Evolutionary conservation across 257 asterid genomes (phyloP), one percentile per base, ranked within the genome.

Genomic region (Ilex aquifolium): DNA sequence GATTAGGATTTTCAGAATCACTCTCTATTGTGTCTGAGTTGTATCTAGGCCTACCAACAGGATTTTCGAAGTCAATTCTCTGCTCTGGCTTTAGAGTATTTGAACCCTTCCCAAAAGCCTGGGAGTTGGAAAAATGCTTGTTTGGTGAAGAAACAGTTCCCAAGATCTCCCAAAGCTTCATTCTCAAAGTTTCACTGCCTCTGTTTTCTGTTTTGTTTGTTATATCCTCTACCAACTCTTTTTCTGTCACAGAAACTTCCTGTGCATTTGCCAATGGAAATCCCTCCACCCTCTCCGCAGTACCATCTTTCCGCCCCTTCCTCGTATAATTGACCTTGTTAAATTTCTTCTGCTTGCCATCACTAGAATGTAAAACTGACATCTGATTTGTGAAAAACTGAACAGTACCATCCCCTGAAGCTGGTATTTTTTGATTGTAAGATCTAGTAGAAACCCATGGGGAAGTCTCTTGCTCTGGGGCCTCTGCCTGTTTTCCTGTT

Each of bases 21-120:
- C 81, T 83, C 83, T 88, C 97, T 71, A 88, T 88, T 54, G 94
- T 79, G 66, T 91, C 98, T 10, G 92, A 86, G 69, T 67, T 78
- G 67, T 54, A 85, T 71, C 68, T 80, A 53, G 70, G 69, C 79
- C 70, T 82, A 50, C 44, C 72, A 44, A 40, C 66, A 68, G 79
- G 82, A 65, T 68, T 42, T 63, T 65, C 70, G 58, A 71, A 72
- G 59, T 65, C 72, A 63, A 62, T 64, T 65, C 74, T 72, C 59
- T 65, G 62, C 65, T 75, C 67, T 63, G 69, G 75, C 61, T 78
- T 68, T 60, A 72, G 53, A 67, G 73, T 68, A 63, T 66, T 66
- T 56, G 66, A 61, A 52, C 52, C 77, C 10, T n/a, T 51, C n/a
- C 57, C 21, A 15, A 61, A 76, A 60, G 67, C 65, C 64, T 61